phyloP scores from a whole-genome alignment of 1,284 basidiomycete species.

The Sporisorium reilianum region DNA sequence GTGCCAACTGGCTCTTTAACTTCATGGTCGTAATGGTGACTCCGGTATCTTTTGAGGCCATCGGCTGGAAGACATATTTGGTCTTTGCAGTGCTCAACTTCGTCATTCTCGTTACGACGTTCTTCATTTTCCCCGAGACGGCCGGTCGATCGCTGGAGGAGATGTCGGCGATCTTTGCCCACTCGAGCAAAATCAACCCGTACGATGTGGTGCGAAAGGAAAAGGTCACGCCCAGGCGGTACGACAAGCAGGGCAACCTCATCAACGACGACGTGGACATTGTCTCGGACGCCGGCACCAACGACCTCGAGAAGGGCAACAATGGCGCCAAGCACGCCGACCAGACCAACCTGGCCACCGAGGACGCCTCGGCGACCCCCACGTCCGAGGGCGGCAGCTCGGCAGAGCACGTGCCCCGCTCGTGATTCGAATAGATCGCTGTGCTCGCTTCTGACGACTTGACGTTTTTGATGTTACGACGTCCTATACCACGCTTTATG shows the following conservation, averaged over 20 bases:
- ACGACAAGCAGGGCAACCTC: conserved; percentile 59
- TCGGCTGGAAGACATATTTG: conserved; percentile 53
- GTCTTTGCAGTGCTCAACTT: conserved; percentile 59
- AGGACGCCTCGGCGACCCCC: conserved; percentile 39
- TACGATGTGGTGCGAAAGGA: conserved; percentile 63
- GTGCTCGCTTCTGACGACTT: not conserved
- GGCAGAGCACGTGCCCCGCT: conserved; percentile 27
- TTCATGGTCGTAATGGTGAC: conserved; percentile 65
- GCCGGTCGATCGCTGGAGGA: conserved; percentile 63
- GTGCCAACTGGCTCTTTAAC: conserved; percentile 66
- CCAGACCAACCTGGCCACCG: conserved; percentile 30
- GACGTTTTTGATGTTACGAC: conserved; percentile 11
- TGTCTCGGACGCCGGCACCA: conserved; percentile 23
- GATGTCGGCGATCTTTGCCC: conserved; percentile 63
- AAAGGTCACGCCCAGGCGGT: conserved; percentile 56
- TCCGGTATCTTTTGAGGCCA: conserved; percentile 50
- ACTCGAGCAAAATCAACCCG: conserved; percentile 60
- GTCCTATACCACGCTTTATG: conserved; percentile 32
- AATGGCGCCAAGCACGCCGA: conserved; percentile 20
- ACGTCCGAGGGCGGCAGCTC: conserved; percentile 28
- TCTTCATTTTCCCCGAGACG: conserved; percentile 65
- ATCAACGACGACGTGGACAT: conserved; percentile 55
- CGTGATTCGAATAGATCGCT: conserved; percentile 9
- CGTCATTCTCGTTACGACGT: conserved; percentile 49
- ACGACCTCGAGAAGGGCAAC: conserved; percentile 40